Conservation (phyloP, 2,329 filamentous ascomycete genomes). For the Scytalidium lignicola region DNA sequence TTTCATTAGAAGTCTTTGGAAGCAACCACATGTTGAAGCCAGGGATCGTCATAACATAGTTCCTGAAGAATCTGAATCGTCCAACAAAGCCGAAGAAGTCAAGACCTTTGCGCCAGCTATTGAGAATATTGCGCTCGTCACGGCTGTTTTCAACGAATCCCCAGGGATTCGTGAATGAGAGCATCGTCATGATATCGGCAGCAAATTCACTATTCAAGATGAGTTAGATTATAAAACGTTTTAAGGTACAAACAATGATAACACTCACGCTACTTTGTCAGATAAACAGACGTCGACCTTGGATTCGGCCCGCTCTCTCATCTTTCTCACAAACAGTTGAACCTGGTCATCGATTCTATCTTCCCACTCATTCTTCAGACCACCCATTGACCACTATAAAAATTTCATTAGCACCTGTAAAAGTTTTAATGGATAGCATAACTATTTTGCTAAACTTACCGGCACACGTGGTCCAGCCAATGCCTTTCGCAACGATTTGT, state of each 20-base stretch:
- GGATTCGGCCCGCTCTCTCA: constrained; percentile 23
- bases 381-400: constrained; percentile 30
- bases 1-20: constrained; percentile 23
- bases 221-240: not conserved
- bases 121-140: constrained; percentile 32
- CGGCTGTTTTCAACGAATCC: constrained; percentile 33
- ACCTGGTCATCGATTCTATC: constrained; percentile 31
- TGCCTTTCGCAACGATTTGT: constrained; percentile 31
- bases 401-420: no score
- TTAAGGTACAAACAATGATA: not conserved
- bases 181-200: constrained; percentile 35
- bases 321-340: constrained; percentile 27
- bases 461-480: constrained; percentile 20
- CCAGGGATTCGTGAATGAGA: constrained; percentile 32
- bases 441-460: not conserved
- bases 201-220: constrained; percentile 24
- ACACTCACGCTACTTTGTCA: constrained; percentile 29
- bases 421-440: no score
- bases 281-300: constrained; percentile 25
- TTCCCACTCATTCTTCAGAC: constrained; percentile 35
- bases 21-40: constrained; percentile 17
- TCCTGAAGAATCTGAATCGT: constrained; percentile 30
- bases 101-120: constrained; percentile 32
- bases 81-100: constrained; percentile 32
- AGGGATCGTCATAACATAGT: constrained; percentile 24